A percentile compares a stretch with the other conserved stretches of the same genome.
phyloP scores from a whole-genome alignment of 495 filamentous ascomycete genomes.

The Chaetomium tenue region DNA sequence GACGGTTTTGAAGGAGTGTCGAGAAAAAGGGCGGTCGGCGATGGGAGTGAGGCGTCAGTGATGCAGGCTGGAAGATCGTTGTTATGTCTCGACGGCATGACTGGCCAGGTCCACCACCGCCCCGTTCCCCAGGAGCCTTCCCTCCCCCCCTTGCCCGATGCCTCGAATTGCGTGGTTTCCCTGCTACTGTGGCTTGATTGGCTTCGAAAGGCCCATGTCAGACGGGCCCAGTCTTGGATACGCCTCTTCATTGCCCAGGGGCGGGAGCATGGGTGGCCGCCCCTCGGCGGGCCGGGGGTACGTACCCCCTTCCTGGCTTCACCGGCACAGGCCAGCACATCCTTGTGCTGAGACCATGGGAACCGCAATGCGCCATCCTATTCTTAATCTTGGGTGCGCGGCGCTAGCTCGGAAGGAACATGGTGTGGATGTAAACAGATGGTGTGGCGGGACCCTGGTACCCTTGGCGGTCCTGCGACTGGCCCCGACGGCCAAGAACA shows the following conservation, averaged over 20 bases:
- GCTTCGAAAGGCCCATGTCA: conserved; percentile 34
- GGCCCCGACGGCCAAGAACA: conserved; percentile 27
- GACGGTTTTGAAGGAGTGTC: conserved; percentile 37
- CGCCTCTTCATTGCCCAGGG: conserved; percentile 24
- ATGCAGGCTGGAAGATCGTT: conserved; percentile 34
- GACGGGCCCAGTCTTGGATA: conserved; percentile 24
- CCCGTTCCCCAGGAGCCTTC: conserved; percentile 17
- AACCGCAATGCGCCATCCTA: conserved; percentile 35
- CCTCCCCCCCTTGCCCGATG: conserved; percentile 24
- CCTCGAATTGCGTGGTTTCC: conserved; percentile 37
- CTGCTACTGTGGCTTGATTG: conserved; percentile 35
- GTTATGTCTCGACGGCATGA: conserved; percentile 36
- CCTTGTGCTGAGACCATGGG: conserved; percentile 30
- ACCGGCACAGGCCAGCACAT: conserved; percentile 33
- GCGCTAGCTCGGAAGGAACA: conserved; percentile 31
- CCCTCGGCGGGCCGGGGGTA: conserved; percentile 9
- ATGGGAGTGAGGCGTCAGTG: conserved; percentile 30
- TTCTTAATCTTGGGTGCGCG: conserved; percentile 38
- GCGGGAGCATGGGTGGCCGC: conserved; percentile 13
- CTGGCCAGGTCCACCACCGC: conserved; percentile 34
- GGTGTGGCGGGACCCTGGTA: conserved; percentile 19
- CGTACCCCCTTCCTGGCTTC: conserved; percentile 10
- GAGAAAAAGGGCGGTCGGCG: conserved; percentile 29
- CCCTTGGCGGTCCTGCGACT: conserved; percentile 20
- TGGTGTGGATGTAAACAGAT: conserved; percentile 25